These are phyloP conservation scores for Fusarium liriodendri DNA, from an alignment of 2,329 filamentous ascomycete species.

Conservation along the genomic window DNA sequence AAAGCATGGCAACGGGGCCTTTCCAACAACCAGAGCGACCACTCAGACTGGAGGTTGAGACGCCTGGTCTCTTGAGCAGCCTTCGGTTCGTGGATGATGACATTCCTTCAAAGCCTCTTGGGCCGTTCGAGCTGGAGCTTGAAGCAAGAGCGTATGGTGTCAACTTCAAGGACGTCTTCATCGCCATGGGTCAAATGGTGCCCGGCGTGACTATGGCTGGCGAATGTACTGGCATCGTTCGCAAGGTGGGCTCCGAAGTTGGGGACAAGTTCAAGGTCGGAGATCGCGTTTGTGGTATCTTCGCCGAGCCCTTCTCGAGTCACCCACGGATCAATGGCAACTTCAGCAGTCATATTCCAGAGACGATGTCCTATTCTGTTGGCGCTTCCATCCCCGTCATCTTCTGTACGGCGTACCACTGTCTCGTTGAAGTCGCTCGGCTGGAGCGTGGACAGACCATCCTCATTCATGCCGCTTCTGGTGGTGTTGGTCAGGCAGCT, in stretches of 20 bases:
- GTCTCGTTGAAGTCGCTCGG: constrained; percentile 35
- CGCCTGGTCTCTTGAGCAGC: constrained; percentile 22
- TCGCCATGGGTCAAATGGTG: constrained; percentile 49
- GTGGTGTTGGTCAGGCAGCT: constrained; percentile 48
- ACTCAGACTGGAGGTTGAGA: constrained; percentile 23
- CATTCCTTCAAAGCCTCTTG: constrained; percentile 4
- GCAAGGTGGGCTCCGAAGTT: constrained; percentile 45
- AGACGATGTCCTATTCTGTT: constrained; percentile 39
- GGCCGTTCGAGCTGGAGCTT: constrained; percentile 4
- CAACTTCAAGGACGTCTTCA: constrained; percentile 52
- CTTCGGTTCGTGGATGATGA: constrained; percentile 26
- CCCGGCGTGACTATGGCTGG: constrained; percentile 43
- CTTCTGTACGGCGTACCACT: constrained; percentile 35
- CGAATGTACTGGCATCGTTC: constrained; percentile 49
- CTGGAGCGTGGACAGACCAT: constrained; percentile 49
- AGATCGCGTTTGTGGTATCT: constrained; percentile 40
- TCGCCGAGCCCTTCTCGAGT: constrained; percentile 28
- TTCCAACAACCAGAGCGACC: constrained; percentile 18
- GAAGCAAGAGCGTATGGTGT: constrained; percentile 34
- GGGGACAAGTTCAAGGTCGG: constrained; percentile 42
- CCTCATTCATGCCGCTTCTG: constrained; percentile 49
- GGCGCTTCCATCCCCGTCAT: constrained; percentile 42
- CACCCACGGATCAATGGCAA: constrained; percentile 20
- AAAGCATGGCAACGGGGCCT: constrained; percentile 2
- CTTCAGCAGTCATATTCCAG: constrained; percentile 27